A percentile compares a stretch with the other conserved stretches of the same genome.
phyloP scores from a whole-genome alignment of 148 eudicot genomes.

The Diospyros lotus region DNA sequence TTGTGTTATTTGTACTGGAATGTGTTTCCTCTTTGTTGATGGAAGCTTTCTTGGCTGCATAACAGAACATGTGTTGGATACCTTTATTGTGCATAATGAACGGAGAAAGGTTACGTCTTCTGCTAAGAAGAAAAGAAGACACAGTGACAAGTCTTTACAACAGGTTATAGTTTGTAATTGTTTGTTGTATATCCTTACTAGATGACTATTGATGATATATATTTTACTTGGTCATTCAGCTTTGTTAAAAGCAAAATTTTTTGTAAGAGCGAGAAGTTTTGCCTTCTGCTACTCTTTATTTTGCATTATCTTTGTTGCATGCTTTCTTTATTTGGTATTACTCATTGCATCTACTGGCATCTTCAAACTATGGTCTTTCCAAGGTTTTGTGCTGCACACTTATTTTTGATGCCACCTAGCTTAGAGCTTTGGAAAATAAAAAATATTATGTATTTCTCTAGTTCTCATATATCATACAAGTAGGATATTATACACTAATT shows the following conservation, averaged over 20 bases:
- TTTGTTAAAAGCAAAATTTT: constrained; percentile 4
- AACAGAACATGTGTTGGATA: constrained; percentile 68
- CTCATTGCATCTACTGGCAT: not conserved
- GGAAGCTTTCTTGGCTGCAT: constrained; percentile 10
- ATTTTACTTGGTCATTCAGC: constrained; percentile 8
- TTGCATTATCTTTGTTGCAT: constrained; percentile 12
- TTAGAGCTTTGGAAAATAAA: not conserved
- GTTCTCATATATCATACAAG: no score
- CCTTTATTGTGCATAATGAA: constrained; percentile 85
- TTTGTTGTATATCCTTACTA: not conserved
- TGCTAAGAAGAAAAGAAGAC: constrained; percentile 85
- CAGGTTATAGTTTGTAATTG: constrained; percentile 47
- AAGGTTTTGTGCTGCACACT: not conserved
- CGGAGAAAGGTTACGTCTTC: constrained; percentile 96
- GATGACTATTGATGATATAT: not conserved
- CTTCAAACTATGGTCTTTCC: no score
- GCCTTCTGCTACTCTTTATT: not conserved
- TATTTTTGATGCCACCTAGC: not conserved
- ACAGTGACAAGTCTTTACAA: constrained; percentile 58
- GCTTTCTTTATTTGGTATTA: not conserved
- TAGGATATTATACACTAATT: no score
- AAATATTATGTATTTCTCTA: no score
- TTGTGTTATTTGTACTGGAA: not conserved
- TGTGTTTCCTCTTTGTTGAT: constrained; percentile 7
- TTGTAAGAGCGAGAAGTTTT: not conserved